These are phyloP conservation scores for Ogataea chonburiensis DNA, from an alignment of 805 yeast genomes.

Conservation along the genomic window DNA sequence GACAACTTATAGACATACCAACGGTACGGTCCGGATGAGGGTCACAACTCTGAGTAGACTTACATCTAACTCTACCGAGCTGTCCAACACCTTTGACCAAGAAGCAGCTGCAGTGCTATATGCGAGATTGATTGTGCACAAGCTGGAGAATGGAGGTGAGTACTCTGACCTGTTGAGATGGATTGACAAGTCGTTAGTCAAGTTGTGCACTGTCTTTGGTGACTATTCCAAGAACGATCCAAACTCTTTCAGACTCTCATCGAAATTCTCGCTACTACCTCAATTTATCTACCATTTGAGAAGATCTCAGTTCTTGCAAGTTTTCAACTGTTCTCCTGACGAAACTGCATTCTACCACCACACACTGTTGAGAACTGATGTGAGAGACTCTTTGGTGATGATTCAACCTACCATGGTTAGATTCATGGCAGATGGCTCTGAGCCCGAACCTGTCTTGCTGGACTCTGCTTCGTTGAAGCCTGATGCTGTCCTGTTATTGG, in stretches of 20 bases:
- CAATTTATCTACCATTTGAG: constrained; percentile 95
- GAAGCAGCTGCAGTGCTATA: constrained; percentile 96
- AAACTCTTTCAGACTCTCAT: constrained; percentile 75
- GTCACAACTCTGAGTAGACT: constrained; percentile 79
- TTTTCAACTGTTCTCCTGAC: constrained; percentile 97
- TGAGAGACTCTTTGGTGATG: constrained; percentile 91
- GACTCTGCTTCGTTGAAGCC: constrained; percentile 92
- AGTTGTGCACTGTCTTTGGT: constrained; percentile 89
- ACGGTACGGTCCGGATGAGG: constrained; percentile 83
- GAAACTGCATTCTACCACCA: constrained; percentile 98
- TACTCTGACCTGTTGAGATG: constrained; percentile 86
- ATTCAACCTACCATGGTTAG: constrained; percentile 95
- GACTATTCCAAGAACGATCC: constrained; percentile 89
- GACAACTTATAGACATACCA: constrained; percentile 93
- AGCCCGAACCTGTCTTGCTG: constrained; percentile 87
- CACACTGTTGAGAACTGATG: constrained; percentile 85
- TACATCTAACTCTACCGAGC: constrained; percentile 49
- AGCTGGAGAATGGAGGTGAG: constrained; percentile 75
- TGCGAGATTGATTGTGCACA: constrained; percentile 87
- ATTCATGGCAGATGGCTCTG: constrained; percentile 71
- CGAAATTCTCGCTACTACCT: constrained; percentile 84
- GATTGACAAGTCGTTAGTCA: constrained; percentile 89
- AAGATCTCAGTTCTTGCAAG: constrained; percentile 93
- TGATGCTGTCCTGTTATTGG: constrained; percentile 81
- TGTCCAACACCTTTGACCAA: constrained; percentile 81